phyloP scores from a whole-genome alignment of 257 asterid genomes.

The Avicennia marina region DNA sequence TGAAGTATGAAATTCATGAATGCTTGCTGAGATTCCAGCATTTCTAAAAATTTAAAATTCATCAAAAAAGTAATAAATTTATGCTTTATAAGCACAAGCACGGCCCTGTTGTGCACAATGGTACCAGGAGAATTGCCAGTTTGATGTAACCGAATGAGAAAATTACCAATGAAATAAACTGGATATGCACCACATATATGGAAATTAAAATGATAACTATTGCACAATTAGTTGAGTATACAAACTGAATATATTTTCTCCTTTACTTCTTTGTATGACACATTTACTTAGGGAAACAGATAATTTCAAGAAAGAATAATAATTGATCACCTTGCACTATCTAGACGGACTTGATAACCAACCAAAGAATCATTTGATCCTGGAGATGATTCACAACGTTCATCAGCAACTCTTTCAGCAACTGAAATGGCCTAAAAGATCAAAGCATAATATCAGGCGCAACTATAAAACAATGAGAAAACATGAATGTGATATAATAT shows the following conservation, averaged over 20 bases:
- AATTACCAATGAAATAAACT: too few species aligned
- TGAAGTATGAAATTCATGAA: too few species aligned
- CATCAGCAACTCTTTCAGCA: constrained; percentile 97
- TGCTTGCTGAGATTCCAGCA: too few species aligned
- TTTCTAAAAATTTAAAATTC: too few species aligned
- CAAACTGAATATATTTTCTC: not conserved
- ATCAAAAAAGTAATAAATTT: too few species aligned
- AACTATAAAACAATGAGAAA: constrained; percentile 9
- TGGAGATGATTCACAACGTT: constrained; percentile 90
- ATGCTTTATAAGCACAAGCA: not conserved
- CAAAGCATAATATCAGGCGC: constrained; percentile 12
- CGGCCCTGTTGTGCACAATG: not conserved
- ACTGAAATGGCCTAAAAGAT: constrained; percentile 79
- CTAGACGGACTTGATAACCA: constrained; percentile 98
- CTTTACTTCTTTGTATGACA: not conserved
- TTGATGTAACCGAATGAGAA: too few species aligned
- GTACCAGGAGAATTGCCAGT: not conserved
- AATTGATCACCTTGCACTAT: constrained; percentile 78
- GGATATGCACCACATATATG: too few species aligned
- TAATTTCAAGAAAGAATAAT: constrained; percentile 8
- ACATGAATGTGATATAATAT: too few species aligned
- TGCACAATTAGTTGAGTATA: not conserved
- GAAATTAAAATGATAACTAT: too few species aligned
- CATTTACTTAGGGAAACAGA: not conserved
- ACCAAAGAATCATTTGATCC: constrained; percentile 87